Conservation (phyloP, 2,329 filamentous ascomycete genomes). For the Aspergillus sp. region DNA sequence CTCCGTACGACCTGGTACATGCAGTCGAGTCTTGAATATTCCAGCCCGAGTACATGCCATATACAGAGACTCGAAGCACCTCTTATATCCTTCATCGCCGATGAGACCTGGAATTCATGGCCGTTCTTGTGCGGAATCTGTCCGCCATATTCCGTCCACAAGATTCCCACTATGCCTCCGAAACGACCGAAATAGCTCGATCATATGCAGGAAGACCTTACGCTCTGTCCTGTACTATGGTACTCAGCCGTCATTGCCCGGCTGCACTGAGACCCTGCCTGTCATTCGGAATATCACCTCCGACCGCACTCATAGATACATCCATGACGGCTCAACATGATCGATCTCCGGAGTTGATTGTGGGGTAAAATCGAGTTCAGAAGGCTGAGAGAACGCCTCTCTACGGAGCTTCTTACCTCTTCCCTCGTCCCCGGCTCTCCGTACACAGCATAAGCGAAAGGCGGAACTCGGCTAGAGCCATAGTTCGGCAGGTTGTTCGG, state of each 20-base stretch:
- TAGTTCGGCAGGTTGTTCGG: conserved; percentile 17
- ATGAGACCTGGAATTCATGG: background rate
- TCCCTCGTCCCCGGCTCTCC: background rate
- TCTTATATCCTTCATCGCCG: background rate
- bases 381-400: background rate
- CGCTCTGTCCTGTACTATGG: too few relatives aligned
- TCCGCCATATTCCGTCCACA: conserved; percentile 1
- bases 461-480: conserved; percentile 19
- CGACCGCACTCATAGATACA: background rate
- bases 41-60: too few relatives aligned
- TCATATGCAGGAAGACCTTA: too few relatives aligned
- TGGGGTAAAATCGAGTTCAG: background rate
- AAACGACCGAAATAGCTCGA: too few relatives aligned
- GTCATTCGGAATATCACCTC: background rate
- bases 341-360: background rate
- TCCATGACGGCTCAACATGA: background rate
- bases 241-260: too few relatives aligned
- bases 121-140: conserved; percentile 2
- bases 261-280: background rate
- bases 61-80: background rate
- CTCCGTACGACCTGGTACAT: too few relatives aligned
- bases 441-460: conserved; percentile 5
- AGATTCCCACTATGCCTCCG: background rate
- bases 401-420: background rate
- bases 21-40: too few relatives aligned